phyloP scores from a whole-genome alignment of 192 early-diverging fungal species.

The Podila horticola region DNA sequence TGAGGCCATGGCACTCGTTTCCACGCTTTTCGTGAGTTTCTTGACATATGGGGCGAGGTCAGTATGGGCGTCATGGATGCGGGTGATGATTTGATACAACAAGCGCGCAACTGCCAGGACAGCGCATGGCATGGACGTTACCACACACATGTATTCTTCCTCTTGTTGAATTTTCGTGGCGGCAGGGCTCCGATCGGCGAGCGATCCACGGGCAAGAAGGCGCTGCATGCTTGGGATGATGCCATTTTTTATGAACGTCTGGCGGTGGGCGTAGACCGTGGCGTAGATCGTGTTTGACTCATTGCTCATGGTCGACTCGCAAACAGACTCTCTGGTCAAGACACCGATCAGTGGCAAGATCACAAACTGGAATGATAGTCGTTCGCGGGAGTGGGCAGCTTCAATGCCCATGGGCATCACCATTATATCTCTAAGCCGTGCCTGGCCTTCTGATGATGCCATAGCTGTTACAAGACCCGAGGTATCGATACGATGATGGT shows the following conservation, averaged over 20 bases:
- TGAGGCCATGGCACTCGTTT: background rate
- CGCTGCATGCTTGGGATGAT: slow-evolving; percentile 32
- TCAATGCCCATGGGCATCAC: slow-evolving; percentile 29
- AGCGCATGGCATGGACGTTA: slow-evolving; percentile 21
- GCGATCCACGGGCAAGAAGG: slow-evolving; percentile 25
- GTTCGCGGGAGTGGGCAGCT: slow-evolving; percentile 7
- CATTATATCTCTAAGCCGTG: slow-evolving; percentile 39
- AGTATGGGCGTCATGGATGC: slow-evolving; percentile 25
- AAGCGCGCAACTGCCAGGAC: slow-evolving; percentile 47
- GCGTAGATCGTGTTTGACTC: slow-evolving; percentile 43
- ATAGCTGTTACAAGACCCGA: slow-evolving; percentile 32
- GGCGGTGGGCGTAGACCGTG: slow-evolving; percentile 25
- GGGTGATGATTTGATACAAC: slow-evolving; percentile 38
- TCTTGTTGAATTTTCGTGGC: background rate
- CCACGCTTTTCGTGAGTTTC: no score
- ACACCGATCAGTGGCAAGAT: slow-evolving; percentile 51
- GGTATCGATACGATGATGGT: no score
- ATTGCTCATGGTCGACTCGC: slow-evolving; percentile 35
- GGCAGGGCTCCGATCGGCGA: slow-evolving; percentile 6
- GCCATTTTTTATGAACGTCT: slow-evolving; percentile 24
- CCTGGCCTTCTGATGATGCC: slow-evolving; percentile 7
- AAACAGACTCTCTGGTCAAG: slow-evolving; percentile 39
- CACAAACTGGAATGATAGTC: slow-evolving; percentile 50
- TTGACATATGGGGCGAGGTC: background rate
- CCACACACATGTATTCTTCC: slow-evolving; percentile 10